Evolutionary conservation across 2,329 filamentous ascomycete genomes (phyloP).

Genomic region (Penicillium decumbens): DNA sequence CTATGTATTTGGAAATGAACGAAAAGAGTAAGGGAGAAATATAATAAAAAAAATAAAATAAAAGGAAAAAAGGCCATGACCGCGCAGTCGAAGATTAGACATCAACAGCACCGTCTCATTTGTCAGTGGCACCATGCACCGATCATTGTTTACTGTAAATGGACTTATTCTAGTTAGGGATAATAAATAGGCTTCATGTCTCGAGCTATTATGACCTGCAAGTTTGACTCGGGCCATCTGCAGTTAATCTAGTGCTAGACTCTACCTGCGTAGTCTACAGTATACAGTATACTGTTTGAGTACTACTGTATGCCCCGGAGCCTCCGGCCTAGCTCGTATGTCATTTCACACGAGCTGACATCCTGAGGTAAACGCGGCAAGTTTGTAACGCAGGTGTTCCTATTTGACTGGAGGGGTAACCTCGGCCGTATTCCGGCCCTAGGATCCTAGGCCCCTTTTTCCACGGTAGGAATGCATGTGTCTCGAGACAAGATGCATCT

Average conservation of each 20-base stretch:
- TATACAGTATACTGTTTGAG: slow-evolving; percentile 7
- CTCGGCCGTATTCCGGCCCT: not conserved
- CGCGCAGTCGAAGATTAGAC: not conserved
- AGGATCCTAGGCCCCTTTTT: too few relatives aligned
- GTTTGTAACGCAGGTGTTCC: not conserved
- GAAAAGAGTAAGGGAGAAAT: not conserved
- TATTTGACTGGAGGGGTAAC: not conserved
- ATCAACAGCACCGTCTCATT: not conserved
- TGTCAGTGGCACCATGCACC: not conserved
- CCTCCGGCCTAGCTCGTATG: not conserved
- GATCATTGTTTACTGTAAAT: slow-evolving; percentile 5
- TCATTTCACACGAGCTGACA: not conserved
- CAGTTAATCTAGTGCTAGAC: not conserved
- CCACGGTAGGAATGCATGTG: too few relatives aligned
- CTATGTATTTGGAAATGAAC: not conserved
- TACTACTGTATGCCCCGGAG: slow-evolving; percentile 5
- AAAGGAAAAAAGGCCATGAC: too few relatives aligned
- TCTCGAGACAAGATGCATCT: not conserved
- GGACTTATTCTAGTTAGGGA: not conserved
- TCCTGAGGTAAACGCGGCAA: not conserved
- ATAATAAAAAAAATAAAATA: not conserved
- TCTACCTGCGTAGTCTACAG: slow-evolving; percentile 3
- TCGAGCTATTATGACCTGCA: not conserved
- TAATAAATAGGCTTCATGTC: not conserved
- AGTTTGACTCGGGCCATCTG: not conserved